Base-by-base conservation (phyloP, 352 stramenopile genomes). In the Phytophthora ohioensis region DNA sequence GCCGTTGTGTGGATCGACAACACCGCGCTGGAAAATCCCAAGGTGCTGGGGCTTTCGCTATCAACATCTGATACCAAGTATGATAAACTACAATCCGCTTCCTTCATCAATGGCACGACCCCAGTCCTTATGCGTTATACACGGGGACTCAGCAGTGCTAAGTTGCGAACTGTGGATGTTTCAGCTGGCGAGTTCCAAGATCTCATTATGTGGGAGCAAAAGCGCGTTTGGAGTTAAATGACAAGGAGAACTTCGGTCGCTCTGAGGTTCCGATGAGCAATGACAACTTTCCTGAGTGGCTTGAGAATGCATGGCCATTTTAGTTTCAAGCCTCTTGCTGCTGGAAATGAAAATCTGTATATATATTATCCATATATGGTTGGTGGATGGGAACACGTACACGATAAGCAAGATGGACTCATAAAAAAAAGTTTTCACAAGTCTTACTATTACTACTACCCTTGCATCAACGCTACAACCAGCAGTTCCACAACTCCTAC, bases 1-100 rank as follows among this genome's bases (percentile, higher is more conserved):
- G 59, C 73, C 34, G 52, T 81, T 8, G 58, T 84, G 36, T 79
- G 69, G 73, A 64, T 81, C 66, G 58, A 76, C 53, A 76, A 73
- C 31, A 64, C 69, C 10, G 53, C 60, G 12, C 6, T 27, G 3
- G 64, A 67, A 54, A 75, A 41, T 2, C 42, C 67, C 9, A 69
- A 21, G 7, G 27, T 39, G 10, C 38, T 38, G 47, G 47, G 9
- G 13, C 10, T 54, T 13, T 62, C 68, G 5, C 49, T 47, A 4
- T 51, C 32, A 31, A 62, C 32, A 41, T 45, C 57, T 36, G 64
- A 68, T 57, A 48, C 30, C n/a, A 63, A 71, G 31, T 71, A 75
- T 39, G 51, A 55, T n/a, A 41, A 55, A 41, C 15, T 39, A 54
- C 3, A 9, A n/a, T 30, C 47, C 39, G 39, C 62, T 49, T 27